These are phyloP conservation scores for Nakazawaea ishiwadae DNA, from an alignment of 805 yeast genomes.

Conservation along the genomic window DNA sequence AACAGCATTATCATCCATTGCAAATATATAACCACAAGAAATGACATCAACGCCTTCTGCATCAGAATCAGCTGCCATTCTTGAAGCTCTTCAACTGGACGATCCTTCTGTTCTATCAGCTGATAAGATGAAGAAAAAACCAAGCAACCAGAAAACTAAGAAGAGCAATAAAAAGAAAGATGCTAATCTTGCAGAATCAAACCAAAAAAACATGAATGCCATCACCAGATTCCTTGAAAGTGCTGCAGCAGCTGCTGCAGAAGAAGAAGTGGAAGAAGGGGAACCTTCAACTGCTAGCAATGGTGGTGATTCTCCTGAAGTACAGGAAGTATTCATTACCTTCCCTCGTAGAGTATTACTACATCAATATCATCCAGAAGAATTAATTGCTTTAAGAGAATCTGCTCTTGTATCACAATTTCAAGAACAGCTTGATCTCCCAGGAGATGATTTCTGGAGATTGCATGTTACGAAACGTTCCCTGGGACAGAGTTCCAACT, in stretches of 20 bases:
- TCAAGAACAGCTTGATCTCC: constrained; percentile 33
- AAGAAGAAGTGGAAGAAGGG: too few species aligned
- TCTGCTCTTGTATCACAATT: constrained; percentile 32
- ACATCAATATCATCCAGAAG: constrained; percentile 21
- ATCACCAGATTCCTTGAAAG: constrained; percentile 26
- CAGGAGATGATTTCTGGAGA: constrained; percentile 47
- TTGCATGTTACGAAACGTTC: constrained; percentile 18
- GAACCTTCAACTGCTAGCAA: too few species aligned
- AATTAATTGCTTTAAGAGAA: constrained; percentile 27
- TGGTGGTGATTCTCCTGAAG: not conserved
- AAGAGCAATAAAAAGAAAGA: constrained; percentile 2
- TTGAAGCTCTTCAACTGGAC: constrained; percentile 3
- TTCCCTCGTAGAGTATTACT: constrained; percentile 4
- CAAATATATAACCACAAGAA: too few species aligned
- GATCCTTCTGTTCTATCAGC: constrained; percentile 11
- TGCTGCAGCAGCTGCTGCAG: constrained; percentile 28
- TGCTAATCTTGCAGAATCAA: constrained; percentile 4
- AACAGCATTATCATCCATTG: too few species aligned
- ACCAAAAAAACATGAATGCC: constrained; percentile 10
- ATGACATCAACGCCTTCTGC: not conserved
- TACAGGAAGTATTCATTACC: constrained; percentile 9
- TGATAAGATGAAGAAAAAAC: constrained; percentile 1
- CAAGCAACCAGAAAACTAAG: not conserved
- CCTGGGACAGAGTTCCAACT: constrained; percentile 13
- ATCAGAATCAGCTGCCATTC: not conserved